phyloP scores from a whole-genome alignment of 495 filamentous ascomycete species.

The Aspergillus hancockii region DNA sequence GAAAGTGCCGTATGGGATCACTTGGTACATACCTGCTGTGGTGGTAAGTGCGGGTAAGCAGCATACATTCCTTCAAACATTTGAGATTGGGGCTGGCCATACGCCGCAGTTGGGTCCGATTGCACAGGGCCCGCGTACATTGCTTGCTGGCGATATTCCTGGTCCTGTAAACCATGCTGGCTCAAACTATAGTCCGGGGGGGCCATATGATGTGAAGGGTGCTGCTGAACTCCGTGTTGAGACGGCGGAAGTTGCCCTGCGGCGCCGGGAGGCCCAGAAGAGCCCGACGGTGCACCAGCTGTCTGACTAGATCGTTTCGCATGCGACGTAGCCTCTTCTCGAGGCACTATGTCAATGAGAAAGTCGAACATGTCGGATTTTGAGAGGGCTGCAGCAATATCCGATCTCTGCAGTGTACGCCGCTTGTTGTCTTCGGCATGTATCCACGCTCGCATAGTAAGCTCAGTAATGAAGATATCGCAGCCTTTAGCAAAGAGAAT shows the following conservation, averaged over 20 bases:
- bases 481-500: constrained; percentile 98
- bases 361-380: constrained; percentile 99
- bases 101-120: constrained; percentile 64
- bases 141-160: constrained; percentile 74
- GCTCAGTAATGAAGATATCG: constrained; percentile 98
- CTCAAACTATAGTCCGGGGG: constrained; percentile 67
- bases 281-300: constrained; percentile 50
- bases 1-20: neutral
- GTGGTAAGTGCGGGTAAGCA: constrained; percentile 73
- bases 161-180: constrained; percentile 66
- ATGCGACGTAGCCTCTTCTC: constrained; percentile 86
- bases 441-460: constrained; percentile 99
- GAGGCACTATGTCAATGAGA: constrained; percentile 96
- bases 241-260: constrained; percentile 61
- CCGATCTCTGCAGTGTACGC: constrained; percentile 89
- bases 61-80: constrained; percentile 90
- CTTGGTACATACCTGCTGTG: constrained; percentile 70
- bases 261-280: constrained; percentile 37
- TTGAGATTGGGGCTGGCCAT: constrained; percentile 71
- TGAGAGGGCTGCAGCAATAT: constrained; percentile 91
- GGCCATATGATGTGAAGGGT: constrained; percentile 64
- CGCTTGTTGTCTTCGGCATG: constrained; percentile 99
- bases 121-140: constrained; percentile 83
- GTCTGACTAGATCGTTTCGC: constrained; percentile 72
- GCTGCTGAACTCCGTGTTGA: constrained; percentile 58